Base-by-base conservation (phyloP, 2,329 filamentous ascomycete genomes). In the Diaporthe batatas region DNA sequence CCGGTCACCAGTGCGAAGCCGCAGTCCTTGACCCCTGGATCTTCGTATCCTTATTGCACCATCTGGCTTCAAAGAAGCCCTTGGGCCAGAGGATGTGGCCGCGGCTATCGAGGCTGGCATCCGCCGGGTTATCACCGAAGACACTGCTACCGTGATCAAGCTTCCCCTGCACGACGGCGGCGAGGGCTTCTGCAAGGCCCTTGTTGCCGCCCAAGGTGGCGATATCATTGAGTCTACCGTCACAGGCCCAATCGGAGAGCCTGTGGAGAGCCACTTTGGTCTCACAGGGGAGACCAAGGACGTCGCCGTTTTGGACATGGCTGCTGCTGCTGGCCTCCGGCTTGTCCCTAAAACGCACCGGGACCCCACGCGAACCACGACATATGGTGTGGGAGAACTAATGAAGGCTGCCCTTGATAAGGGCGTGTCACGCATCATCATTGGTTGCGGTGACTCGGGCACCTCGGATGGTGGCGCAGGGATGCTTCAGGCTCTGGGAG, bases 371-470 rank as follows among this genome's bases (percentile, higher is more conserved):
- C 70, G 80, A 12, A 88, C 86, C 6, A 88, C 86, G 0, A 87
- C 86, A 0, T 88, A 82, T 76, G 87, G 86, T 0, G 86, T 89
- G 4, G 87, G 87, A 2, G 80, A 88, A 75, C 79, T 88, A 11
- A 83, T 89, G 29, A 65, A 11, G 8, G 12, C 44, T 25, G 62
- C 62, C 1, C 62, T 65, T 39, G 44, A 65, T 7, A 23, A 23
- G 36, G 62, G 44, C 7, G 62, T 34, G 6, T 65, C 62, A 14
- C 51, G 32, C 10, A 53, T 89, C 59, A 79, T 89, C 10, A 78
- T 89, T 29, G 87, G 87, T 0, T 88, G 86, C 75, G 87, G 86
- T 47, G 87, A 89, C 76, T 88, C 86, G 3, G 87, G 86, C 6
- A 88, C 86, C 6, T 87, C 85, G 49, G 87, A 88, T 73, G 87